Evolutionary conservation across 163 green algal genomes (phyloP).

Genomic region (Chloromonas sp.): DNA sequence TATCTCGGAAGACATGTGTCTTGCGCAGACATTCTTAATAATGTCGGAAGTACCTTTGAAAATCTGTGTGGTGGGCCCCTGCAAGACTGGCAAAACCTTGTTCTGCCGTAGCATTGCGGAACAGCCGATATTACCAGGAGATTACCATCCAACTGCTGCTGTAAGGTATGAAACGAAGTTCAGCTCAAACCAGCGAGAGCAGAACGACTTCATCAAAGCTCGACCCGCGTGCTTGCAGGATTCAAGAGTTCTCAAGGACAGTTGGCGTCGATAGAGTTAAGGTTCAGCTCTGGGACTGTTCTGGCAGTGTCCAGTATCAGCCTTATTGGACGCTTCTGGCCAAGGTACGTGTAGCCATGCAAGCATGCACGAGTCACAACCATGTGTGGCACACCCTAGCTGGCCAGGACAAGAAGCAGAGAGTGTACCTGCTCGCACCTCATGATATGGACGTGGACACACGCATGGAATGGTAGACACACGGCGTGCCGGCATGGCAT

Average conservation of each 20-base stretch:
- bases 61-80: conserved; percentile 47
- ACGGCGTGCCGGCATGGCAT: too few species aligned
- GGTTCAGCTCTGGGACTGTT: conserved; percentile 57
- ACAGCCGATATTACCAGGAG: conserved; percentile 33
- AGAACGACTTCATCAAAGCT: too few species aligned
- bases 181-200: too few species aligned
- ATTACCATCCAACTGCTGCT: conserved; percentile 45
- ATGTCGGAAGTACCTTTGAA: conserved; percentile 43
- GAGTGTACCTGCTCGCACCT: too few species aligned
- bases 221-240: conserved; percentile 16
- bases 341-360: conserved; percentile 23
- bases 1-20: too few species aligned
- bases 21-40: background rate
- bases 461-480: too few species aligned
- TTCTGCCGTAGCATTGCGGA: conserved; percentile 44
- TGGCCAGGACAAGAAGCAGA: too few species aligned
- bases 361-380: too few species aligned
- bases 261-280: conserved; percentile 39
- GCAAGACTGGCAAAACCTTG: conserved; percentile 45
- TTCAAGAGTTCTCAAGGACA: conserved; percentile 40
- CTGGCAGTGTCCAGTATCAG: conserved; percentile 40
- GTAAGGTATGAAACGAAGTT: conserved; percentile 26
- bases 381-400: too few species aligned
- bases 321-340: conserved; percentile 38
- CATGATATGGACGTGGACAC: too few species aligned